Evolutionary conservation across 2,329 filamentous ascomycete genomes (phyloP), one percentile per base, ranked within the genome.

Genomic region (Zarea fungicola): DNA sequence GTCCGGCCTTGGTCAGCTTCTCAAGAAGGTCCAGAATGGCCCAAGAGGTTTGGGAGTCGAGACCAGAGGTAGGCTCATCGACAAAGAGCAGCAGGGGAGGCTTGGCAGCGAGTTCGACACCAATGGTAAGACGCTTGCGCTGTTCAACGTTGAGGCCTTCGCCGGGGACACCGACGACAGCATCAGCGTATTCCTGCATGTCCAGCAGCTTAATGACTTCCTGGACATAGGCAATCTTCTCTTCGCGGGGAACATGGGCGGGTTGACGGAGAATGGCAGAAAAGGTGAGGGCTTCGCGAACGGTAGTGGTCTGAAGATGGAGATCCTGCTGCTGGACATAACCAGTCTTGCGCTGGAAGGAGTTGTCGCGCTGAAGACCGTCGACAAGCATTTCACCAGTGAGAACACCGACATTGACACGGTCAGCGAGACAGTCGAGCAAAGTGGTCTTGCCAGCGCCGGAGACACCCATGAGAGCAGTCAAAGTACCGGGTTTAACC

Each of bases 381-480:
- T 82, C 76, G 11, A 83, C 77, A 10, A 81, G 66, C 84, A 95
- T 93, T 58, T 92, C 85, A 47, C 91, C 91, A 6, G 80, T 83
- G 41, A 96, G 88, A 16, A 95, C 85, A 68, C 91, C 91, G 83
- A 93, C 92, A 1, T 87, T 90, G 10, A 86, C 86, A 63, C 91
- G 85, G 51, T 87, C 87, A 39, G 91, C 91, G 55, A 96, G 75
- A 29, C 88, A 87, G 66, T 96, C 88, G 26, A 96, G 72, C 23
- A 96, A 78, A 1, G 91, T 96, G 0, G 91, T 96, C 68, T 96
- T 96, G 51, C 91, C 91, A n/a, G 91, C 91, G 56, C 91, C 90
- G 26, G 86, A 90, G 7, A 91, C 88, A 70, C 89, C 87, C 90
- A 96, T 96, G 3, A 95, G 75, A 32, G 89, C 90, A 11, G 90